These are phyloP conservation scores for Coniochaeta sp. DNA, from an alignment of 2,329 filamentous ascomycete species.

Conservation along the genomic window DNA sequence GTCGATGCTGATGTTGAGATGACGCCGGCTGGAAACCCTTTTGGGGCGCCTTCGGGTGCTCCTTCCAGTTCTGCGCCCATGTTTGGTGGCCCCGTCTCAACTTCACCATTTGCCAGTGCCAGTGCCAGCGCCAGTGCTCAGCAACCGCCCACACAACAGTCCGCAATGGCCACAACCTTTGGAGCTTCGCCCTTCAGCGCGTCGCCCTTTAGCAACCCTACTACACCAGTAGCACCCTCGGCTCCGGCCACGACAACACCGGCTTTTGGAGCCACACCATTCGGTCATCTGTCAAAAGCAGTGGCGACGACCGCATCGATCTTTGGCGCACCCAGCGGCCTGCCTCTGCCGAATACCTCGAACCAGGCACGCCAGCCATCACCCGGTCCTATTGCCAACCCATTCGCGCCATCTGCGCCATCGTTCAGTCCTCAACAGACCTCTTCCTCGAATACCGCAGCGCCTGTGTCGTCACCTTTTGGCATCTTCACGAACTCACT, in stretches of 20 bases:
- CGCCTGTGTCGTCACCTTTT: background rate
- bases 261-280: background rate
- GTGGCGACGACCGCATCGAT: background rate
- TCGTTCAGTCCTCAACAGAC: background rate
- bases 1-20: slow-evolving; percentile 7
- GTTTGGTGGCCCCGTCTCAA: background rate
- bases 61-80: background rate
- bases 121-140: no score
- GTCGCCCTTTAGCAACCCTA: background rate
- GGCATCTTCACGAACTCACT: background rate
- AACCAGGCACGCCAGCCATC: slow-evolving; percentile 6
- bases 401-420: slow-evolving; percentile 5
- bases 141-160: background rate
- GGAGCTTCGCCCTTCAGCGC: background rate
- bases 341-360: background rate
- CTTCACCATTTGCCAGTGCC: background rate
- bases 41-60: slow-evolving; percentile 10
- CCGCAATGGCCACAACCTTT: background rate
- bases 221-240: background rate
- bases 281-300: background rate
- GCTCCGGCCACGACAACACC: background rate
- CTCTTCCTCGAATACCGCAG: background rate
- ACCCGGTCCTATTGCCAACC: background rate
- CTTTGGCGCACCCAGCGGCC: background rate
- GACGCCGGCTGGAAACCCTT: slow-evolving; percentile 17